Evolutionary conservation across 179 eudicot genomes (phyloP).

Genomic region (Beta corolliflora): DNA sequence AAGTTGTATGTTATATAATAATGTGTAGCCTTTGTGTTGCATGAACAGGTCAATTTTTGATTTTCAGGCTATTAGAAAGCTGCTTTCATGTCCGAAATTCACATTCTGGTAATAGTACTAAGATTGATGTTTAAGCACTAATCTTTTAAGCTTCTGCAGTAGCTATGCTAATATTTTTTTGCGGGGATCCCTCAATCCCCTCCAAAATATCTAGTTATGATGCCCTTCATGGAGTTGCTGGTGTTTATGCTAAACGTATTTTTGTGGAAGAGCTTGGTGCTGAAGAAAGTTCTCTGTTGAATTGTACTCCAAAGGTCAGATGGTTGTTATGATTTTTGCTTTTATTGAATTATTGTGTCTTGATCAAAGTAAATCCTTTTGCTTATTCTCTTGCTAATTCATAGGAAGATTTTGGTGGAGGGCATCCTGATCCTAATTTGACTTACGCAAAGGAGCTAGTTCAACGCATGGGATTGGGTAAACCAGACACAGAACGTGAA

Average conservation of each 20-base stretch:
- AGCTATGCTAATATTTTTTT: conserved; percentile 3
- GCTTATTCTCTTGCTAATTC: conserved; percentile 1
- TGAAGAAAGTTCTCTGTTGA: conserved; percentile 68
- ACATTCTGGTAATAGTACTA: conserved; percentile 69
- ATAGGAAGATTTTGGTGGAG: conserved; percentile 99
- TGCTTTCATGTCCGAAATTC: conserved; percentile 80
- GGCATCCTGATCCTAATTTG: conserved; percentile 99
- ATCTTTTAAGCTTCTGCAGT: not conserved
- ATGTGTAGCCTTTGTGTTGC: conserved; percentile 16
- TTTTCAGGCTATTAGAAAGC: conserved; percentile 73
- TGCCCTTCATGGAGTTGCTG: conserved; percentile 99
- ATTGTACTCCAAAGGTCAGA: conserved; percentile 89
- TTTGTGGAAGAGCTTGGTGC: conserved; percentile 98
- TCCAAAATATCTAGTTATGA: conserved; percentile 61
- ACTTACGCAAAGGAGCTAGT: conserved; percentile 98
- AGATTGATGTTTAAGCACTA: conserved; percentile 12
- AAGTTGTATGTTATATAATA: not conserved
- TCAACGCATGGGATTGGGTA: conserved; percentile 94
- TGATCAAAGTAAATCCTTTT: conserved; percentile 1
- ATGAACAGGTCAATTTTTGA: conserved; percentile 87
- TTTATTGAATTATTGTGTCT: conserved; percentile 1
- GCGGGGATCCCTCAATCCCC: not conserved
- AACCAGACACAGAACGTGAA: conserved; percentile 52
- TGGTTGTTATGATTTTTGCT: not conserved
- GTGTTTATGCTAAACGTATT: conserved; percentile 90